Evolutionary conservation across 306 rosid genomes (phyloP).

Genomic region (Cyclanthera cordifolia): DNA sequence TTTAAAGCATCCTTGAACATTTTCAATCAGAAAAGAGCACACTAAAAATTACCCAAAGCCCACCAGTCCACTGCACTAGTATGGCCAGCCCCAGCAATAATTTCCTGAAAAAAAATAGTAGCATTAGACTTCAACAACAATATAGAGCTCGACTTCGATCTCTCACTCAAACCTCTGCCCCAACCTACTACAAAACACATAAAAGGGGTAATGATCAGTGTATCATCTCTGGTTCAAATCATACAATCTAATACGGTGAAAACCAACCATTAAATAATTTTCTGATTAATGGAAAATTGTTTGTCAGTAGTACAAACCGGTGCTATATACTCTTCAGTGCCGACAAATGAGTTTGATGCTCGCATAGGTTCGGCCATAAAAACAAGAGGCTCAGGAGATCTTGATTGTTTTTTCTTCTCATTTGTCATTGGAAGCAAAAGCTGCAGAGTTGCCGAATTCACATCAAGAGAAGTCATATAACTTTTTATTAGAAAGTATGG

Average conservation of each 20-base stretch:
- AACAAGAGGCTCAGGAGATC: constrained; percentile 45
- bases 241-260: background rate
- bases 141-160: background rate
- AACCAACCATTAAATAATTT: background rate
- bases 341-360: constrained; percentile 97
- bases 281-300: constrained; percentile 2
- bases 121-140: background rate
- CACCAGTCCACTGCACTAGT: constrained; percentile 99
- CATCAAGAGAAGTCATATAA: background rate
- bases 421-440: constrained; percentile 50
- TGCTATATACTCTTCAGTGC: constrained; percentile 98
- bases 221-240: background rate
- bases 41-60: constrained; percentile 68
- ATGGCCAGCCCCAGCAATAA: constrained; percentile 86
- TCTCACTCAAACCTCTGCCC: no score
- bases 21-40: background rate
- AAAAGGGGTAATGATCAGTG: background rate
- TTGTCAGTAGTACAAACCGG: constrained; percentile 50
- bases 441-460: constrained; percentile 27
- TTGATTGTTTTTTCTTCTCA: constrained; percentile 52
- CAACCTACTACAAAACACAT: no score
- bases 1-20: background rate
- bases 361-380: constrained; percentile 95
- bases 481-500: no score
- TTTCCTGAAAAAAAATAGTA: constrained; percentile 49